These are phyloP conservation scores for Dactylellina sp. DNA, from an alignment of 2,329 filamentous ascomycete species.

Conservation along the genomic window DNA sequence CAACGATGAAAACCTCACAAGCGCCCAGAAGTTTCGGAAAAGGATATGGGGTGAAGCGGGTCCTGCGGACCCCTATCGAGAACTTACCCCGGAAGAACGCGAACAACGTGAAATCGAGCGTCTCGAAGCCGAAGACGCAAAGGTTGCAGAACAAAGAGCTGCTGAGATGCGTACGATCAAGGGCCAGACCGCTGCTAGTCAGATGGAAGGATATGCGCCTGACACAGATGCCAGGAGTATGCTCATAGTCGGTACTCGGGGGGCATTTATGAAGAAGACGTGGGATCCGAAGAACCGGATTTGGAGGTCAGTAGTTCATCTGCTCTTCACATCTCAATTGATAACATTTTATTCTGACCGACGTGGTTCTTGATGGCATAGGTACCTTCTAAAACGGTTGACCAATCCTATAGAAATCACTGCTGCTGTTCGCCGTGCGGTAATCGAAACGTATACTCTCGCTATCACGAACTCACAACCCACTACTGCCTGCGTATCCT, in stretches of 20 bases:
- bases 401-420: slow-evolving; percentile 26
- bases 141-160: slow-evolving; percentile 5
- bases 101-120: slow-evolving; percentile 34
- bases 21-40: slow-evolving; percentile 34
- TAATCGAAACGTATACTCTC: slow-evolving; percentile 40
- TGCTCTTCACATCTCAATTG: not conserved
- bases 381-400: slow-evolving; percentile 37
- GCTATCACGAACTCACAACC: slow-evolving; percentile 35
- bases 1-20: slow-evolving; percentile 39
- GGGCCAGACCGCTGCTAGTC: not conserved
- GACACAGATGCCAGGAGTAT: slow-evolving; percentile 44
- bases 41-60: slow-evolving; percentile 46
- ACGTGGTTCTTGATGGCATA: too few species aligned
- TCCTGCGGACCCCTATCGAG: slow-evolving; percentile 37
- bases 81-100: slow-evolving; percentile 47
- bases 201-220: slow-evolving; percentile 26
- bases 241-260: slow-evolving; percentile 37
- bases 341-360: not conserved
- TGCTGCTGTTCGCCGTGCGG: slow-evolving; percentile 46
- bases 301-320: slow-evolving; percentile 30
- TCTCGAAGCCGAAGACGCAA: slow-evolving; percentile 35
- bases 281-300: slow-evolving; percentile 42
- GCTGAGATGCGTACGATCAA: slow-evolving; percentile 4
- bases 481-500: slow-evolving; percentile 35
- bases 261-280: slow-evolving; percentile 49